phyloP scores from a whole-genome alignment of 2,329 filamentous ascomycete genomes.

The Pezicula carpinea region DNA sequence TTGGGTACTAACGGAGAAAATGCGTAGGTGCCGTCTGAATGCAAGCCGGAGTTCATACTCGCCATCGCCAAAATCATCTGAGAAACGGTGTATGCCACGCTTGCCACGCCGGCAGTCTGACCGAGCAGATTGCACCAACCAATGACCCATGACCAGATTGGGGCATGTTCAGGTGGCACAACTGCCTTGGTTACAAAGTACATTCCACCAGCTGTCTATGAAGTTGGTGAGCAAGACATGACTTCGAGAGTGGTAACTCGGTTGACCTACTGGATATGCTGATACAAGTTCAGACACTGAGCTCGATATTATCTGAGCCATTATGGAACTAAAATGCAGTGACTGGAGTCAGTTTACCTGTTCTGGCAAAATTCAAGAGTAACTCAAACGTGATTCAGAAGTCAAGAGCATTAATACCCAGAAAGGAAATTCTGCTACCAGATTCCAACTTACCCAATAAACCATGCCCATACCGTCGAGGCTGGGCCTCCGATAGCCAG shows the following conservation, averaged over 20 bases:
- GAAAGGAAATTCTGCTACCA: too few relatives aligned
- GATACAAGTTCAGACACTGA: slow-evolving; percentile 65
- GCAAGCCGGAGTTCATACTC: slow-evolving; percentile 54
- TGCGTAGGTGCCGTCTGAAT: slow-evolving; percentile 41
- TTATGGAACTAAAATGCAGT: too few relatives aligned
- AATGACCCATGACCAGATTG: slow-evolving; percentile 60
- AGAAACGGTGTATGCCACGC: slow-evolving; percentile 56
- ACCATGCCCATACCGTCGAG: slow-evolving; percentile 62
- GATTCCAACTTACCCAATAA: too few relatives aligned
- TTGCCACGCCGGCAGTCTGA: slow-evolving; percentile 58
- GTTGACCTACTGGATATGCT: slow-evolving; percentile 45
- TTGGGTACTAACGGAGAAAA: slow-evolving; percentile 50
- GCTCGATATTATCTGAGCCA: slow-evolving; percentile 60
- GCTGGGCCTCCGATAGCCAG: slow-evolving; percentile 56
- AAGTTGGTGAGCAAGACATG: background rate
- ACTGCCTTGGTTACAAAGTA: slow-evolving; percentile 65
- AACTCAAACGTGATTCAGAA: too few relatives aligned
- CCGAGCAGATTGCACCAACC: slow-evolving; percentile 65
- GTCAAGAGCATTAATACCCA: too few relatives aligned
- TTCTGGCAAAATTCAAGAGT: too few relatives aligned
- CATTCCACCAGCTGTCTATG: slow-evolving; percentile 57
- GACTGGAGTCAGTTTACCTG: too few relatives aligned
- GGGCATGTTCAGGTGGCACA: slow-evolving; percentile 54
- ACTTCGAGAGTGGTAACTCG: background rate
- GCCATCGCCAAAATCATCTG: slow-evolving; percentile 59